Percentiles rank a stretch among this genome's conserved stretches.
These are phyloP conservation scores for Scleromitrula shiraiana DNA, from an alignment of 2,329 filamentous ascomycete genomes.

Conservation along the genomic window DNA sequence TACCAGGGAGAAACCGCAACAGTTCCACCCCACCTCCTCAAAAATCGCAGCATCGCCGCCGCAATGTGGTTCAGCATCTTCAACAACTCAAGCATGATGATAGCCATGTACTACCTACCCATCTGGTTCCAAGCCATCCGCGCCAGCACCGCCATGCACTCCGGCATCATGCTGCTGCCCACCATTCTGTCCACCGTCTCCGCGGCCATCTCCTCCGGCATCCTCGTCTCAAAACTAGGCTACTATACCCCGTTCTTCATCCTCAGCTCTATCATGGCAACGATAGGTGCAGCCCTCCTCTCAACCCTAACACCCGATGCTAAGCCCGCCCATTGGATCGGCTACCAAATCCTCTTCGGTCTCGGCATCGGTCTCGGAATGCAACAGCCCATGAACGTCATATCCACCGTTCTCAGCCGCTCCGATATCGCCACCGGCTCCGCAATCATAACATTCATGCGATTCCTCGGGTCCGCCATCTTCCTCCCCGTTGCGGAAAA, in stretches of 20 bases:
- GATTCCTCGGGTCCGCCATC: conserved; percentile 21
- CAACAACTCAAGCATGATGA: conserved; percentile 21
- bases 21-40: conserved; percentile 30
- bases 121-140: conserved; percentile 19
- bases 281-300: conserved; percentile 33
- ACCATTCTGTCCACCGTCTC: conserved; percentile 26
- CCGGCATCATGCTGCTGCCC: conserved; percentile 28
- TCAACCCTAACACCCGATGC: conserved; percentile 28
- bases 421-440: conserved; percentile 23
- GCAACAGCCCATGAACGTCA: conserved; percentile 17
- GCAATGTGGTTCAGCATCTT: not conserved
- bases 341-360: conserved; percentile 23
- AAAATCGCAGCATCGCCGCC: conserved; percentile 28
- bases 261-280: conserved; percentile 28
- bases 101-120: conserved; percentile 25
- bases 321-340: conserved; percentile 30
- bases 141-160: conserved; percentile 13
- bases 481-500: conserved; percentile 25
- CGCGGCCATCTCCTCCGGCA: conserved; percentile 24
- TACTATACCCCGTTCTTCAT: conserved; percentile 31
- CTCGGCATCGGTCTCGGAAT: conserved; percentile 23
- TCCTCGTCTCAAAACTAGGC: conserved; percentile 23
- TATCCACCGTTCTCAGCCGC: conserved; percentile 21
- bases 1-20: conserved; percentile 34
- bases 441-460: conserved; percentile 22